phyloP scores from a whole-genome alignment of 2,329 filamentous ascomycete species.

The Lithohypha guttulata region DNA sequence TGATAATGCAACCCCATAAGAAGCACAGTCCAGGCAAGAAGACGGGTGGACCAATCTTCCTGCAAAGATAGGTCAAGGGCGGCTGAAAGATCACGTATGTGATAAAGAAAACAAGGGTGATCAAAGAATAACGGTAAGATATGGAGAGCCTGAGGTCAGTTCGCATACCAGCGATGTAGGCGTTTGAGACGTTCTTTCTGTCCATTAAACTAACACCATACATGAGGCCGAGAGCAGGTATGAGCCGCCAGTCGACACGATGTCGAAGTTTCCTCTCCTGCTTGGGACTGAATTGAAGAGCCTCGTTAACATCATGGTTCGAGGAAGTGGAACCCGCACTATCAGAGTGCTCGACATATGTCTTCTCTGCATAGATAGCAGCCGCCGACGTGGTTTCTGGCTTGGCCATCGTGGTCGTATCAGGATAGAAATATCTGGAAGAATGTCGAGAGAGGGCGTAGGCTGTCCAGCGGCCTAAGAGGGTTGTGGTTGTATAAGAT shows the following conservation, averaged over 20 bases:
- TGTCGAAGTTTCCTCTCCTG: constrained; percentile 1
- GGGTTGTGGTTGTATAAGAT: too few species aligned
- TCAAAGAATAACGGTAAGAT: constrained; percentile 32
- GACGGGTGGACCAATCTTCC: constrained; percentile 45
- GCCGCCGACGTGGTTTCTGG: too few species aligned
- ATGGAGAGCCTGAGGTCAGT: constrained; percentile 24
- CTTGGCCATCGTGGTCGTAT: too few species aligned
- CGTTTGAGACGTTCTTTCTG: constrained; percentile 61
- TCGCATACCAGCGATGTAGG: constrained; percentile 53
- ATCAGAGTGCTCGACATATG: too few species aligned
- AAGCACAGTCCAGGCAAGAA: constrained; percentile 18
- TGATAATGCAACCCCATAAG: constrained; percentile 6
- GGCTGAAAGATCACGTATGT: constrained; percentile 62
- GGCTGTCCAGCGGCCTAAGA: too few species aligned
- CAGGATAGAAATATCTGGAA: too few species aligned
- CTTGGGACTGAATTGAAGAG: too few species aligned
- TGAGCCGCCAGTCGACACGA: constrained; percentile 56
- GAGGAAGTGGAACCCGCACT: too few species aligned
- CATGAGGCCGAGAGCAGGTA: constrained; percentile 52
- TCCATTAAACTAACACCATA: constrained; percentile 73
- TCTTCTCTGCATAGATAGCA: too few species aligned
- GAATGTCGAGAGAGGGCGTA: too few species aligned
- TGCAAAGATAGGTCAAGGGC: constrained; percentile 56
- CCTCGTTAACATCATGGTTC: too few species aligned
- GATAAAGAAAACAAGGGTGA: constrained; percentile 62